Percentiles rank a stretch among this genome's conserved stretches.
These are phyloP conservation scores for Chlorociboria aeruginascens DNA, from an alignment of 495 filamentous ascomycete species.

Conservation along the genomic window DNA sequence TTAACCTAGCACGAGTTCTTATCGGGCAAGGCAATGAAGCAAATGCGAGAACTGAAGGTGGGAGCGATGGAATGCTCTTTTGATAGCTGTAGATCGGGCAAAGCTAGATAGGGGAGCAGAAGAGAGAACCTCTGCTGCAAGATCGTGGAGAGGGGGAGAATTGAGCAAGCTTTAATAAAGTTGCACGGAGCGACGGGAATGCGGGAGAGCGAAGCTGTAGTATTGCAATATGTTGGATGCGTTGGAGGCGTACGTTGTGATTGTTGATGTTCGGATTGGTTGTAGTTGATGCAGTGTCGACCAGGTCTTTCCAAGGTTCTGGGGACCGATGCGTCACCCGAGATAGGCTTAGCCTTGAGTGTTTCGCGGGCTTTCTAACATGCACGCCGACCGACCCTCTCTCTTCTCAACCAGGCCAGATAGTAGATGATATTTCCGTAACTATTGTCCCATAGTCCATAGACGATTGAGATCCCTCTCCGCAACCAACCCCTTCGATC, in stretches of 20 bases:
- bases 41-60: conserved; percentile 16
- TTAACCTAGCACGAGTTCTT: conserved; percentile 16
- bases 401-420: too few relatives aligned
- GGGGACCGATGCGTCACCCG: too few relatives aligned
- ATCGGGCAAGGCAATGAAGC: conserved; percentile 18
- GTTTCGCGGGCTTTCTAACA: too few relatives aligned
- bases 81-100: background rate
- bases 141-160: background rate
- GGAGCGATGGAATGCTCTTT: conserved; percentile 8
- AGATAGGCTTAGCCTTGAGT: too few relatives aligned
- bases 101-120: conserved; percentile 6
- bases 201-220: conserved; percentile 12
- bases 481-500: too few relatives aligned
- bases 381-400: too few relatives aligned
- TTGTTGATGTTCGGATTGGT: background rate
- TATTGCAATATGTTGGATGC: conserved; percentile 1
- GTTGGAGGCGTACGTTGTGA: conserved; percentile 5
- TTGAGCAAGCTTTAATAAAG: conserved; percentile 7
- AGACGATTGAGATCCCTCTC: too few relatives aligned
- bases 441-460: too few relatives aligned
- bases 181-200: conserved; percentile 13
- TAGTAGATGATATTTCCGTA: too few relatives aligned
- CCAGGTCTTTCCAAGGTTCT: too few relatives aligned
- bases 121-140: conserved; percentile 12
- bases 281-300: too few relatives aligned